phyloP scores from a whole-genome alignment of 352 stramenopile genomes.

The Phytopythium litorale region DNA sequence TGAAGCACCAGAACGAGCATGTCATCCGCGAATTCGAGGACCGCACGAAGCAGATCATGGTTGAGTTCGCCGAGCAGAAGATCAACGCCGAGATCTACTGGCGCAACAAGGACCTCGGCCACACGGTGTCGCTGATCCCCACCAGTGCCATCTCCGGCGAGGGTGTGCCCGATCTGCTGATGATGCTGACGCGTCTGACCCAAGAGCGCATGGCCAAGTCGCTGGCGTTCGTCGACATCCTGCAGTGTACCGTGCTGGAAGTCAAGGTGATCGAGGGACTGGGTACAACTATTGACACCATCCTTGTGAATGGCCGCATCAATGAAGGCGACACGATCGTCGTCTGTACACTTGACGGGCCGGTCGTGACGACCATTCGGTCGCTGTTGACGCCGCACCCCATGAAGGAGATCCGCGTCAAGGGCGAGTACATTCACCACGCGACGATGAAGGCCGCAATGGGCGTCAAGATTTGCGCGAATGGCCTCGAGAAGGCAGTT shows the following conservation, averaged over 20 bases:
- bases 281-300: conserved; percentile 98
- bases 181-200: conserved; percentile 95
- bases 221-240: conserved; percentile 85
- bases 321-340: conserved; percentile 96
- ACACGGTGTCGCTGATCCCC: conserved; percentile 97
- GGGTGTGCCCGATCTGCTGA: conserved; percentile 97
- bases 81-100: conserved; percentile 99
- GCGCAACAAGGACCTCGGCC: conserved; percentile 96
- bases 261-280: conserved; percentile 99
- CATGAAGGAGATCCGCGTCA: conserved; percentile 97
- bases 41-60: conserved; percentile 91
- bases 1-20: conserved; percentile 90
- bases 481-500: conserved; percentile 97
- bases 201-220: conserved; percentile 93
- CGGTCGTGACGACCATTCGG: conserved; percentile 96
- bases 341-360: conserved; percentile 97
- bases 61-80: conserved; percentile 96
- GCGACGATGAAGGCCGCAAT: conserved; percentile 97
- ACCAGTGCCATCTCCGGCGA: conserved; percentile 98
- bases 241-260: conserved; percentile 98
- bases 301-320: conserved; percentile 97
- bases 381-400: conserved; percentile 98
- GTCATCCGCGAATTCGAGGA: conserved; percentile 96
- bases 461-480: conserved; percentile 98
- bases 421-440: conserved; percentile 95